Evolutionary conservation across 2,329 filamentous ascomycete species (phyloP).

Genomic region (Pestalotiopsis sp.): DNA sequence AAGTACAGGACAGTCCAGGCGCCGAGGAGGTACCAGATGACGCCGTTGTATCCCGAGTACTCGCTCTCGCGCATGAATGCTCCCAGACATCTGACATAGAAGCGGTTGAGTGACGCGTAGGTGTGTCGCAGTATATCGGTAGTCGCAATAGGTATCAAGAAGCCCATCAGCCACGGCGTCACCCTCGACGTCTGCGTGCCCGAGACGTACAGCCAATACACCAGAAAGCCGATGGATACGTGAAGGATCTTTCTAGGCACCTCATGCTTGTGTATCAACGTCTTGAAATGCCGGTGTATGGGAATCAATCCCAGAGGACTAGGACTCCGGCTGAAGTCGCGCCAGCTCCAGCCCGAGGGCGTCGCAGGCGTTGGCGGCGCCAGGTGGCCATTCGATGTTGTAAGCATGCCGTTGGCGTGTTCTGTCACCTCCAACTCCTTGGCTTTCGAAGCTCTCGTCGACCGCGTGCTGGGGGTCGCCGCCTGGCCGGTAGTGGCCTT

Average conservation of each 20-base stretch:
- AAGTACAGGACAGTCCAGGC: conserved; percentile 84
- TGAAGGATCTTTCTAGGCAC: conserved; percentile 92
- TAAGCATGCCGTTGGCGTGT: conserved; percentile 21
- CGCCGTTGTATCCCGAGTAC: conserved; percentile 91
- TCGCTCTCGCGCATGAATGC: conserved; percentile 97
- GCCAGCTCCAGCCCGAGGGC: conserved; percentile 74
- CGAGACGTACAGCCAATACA: conserved; percentile 80
- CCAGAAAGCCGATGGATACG: conserved; percentile 94
- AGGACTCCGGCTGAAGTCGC: conserved; percentile 86
- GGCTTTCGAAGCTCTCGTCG: conserved; percentile 6
- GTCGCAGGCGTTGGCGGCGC: conserved; percentile 64
- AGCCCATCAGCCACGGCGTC: conserved; percentile 79
- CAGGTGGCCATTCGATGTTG: conserved; percentile 66
- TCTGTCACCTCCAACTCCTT: conserved; percentile 28
- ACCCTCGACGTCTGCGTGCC: conserved; percentile 79
- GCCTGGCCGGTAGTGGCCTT: conserved; percentile 58
- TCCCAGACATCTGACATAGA: conserved; percentile 84
- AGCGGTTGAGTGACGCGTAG: conserved; percentile 77
- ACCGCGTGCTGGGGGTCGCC: conserved; percentile 41
- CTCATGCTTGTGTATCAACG: conserved; percentile 94
- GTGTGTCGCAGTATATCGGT: conserved; percentile 83
- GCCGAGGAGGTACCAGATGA: conserved; percentile 94
- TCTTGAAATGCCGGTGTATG: conserved; percentile 89
- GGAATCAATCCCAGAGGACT: conserved; percentile 93
- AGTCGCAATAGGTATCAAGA: conserved; percentile 80